These are phyloP conservation scores for Neopestalotiopsis sp. DNA, from an alignment of 2,329 filamentous ascomycete genomes.

Conservation along the genomic window DNA sequence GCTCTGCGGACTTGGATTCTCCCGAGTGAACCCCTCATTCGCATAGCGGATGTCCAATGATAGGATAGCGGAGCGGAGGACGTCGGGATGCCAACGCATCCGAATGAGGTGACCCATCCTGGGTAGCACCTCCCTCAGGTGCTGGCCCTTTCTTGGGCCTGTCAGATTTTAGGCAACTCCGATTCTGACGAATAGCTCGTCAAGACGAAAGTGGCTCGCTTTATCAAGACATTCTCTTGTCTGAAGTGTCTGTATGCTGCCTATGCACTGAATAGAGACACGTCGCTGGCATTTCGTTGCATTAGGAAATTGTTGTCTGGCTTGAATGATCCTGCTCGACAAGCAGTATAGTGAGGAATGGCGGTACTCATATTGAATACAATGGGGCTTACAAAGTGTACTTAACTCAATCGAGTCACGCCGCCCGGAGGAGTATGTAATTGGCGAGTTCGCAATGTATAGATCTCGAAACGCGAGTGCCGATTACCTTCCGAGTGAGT, in stretches of 20 bases:
- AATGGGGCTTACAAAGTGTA: not conserved
- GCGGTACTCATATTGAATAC: not conserved
- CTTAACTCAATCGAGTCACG: not conserved
- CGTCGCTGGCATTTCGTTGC: too few relatives aligned
- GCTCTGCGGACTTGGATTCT: not conserved
- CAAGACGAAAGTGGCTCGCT: too few relatives aligned
- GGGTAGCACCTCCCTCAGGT: not conserved
- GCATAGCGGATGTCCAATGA: not conserved
- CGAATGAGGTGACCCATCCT: not conserved
- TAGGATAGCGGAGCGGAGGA: not conserved
- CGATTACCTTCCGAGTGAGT: not conserved
- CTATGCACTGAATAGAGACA: too few relatives aligned
- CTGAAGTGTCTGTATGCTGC: too few relatives aligned
- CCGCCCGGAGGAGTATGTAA: not conserved
- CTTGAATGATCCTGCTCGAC: not conserved
- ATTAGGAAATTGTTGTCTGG: too few relatives aligned
- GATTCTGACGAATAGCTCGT: not conserved
- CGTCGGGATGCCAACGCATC: too few relatives aligned
- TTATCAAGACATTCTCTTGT: too few relatives aligned
- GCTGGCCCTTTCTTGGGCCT: not conserved
- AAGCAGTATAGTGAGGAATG: not conserved
- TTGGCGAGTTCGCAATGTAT: not conserved
- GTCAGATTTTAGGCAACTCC: constrained; percentile 2
- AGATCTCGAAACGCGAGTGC: not conserved
- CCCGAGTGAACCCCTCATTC: not conserved